A percentile compares a stretch with the other conserved stretches of the same genome.
These are phyloP conservation scores for Phytophthora syringae DNA, from an alignment of 352 stramenopile genomes.

Conservation along the genomic window DNA sequence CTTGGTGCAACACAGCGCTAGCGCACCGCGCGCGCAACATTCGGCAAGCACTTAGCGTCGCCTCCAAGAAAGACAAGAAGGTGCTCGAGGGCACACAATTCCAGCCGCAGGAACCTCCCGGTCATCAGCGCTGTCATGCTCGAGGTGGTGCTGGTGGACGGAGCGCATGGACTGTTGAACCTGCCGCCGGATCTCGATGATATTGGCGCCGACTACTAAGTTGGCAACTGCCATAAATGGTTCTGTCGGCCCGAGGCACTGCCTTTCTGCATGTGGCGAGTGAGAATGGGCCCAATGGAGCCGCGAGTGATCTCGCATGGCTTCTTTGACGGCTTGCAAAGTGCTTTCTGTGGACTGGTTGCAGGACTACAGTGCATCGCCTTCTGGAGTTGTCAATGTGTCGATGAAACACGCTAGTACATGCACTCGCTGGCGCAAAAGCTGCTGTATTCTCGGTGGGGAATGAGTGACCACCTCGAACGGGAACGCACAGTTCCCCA, in stretches of 20 bases:
- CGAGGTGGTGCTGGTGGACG: slow-evolving; percentile 86
- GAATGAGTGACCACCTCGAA: slow-evolving; percentile 53
- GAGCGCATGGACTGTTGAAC: slow-evolving; percentile 91
- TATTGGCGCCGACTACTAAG: slow-evolving; percentile 92
- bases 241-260: slow-evolving; percentile 89
- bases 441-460: slow-evolving; percentile 65
- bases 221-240: slow-evolving; percentile 96
- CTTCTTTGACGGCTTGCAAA: slow-evolving; percentile 89
- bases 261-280: slow-evolving; percentile 86
- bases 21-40: too few species aligned
- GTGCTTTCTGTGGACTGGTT: slow-evolving; percentile 93
- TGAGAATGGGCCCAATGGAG: slow-evolving; percentile 26
- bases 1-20: too few species aligned
- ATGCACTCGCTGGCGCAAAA: slow-evolving; percentile 69
- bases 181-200: slow-evolving; percentile 70
- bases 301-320: slow-evolving; percentile 94
- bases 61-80: too few species aligned
- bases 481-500: slow-evolving; percentile 40
- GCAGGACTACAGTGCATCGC: slow-evolving; percentile 90
- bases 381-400: slow-evolving; percentile 77
- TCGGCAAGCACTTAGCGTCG: too few species aligned
- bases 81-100: too few species aligned
- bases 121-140: slow-evolving; percentile 57
- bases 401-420: slow-evolving; percentile 54
- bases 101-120: too few species aligned